Percentiles rank a stretch among this genome's conserved stretches.
phyloP scores from a whole-genome alignment of 2,329 filamentous ascomycete genomes.

The Camillea tinctor region DNA sequence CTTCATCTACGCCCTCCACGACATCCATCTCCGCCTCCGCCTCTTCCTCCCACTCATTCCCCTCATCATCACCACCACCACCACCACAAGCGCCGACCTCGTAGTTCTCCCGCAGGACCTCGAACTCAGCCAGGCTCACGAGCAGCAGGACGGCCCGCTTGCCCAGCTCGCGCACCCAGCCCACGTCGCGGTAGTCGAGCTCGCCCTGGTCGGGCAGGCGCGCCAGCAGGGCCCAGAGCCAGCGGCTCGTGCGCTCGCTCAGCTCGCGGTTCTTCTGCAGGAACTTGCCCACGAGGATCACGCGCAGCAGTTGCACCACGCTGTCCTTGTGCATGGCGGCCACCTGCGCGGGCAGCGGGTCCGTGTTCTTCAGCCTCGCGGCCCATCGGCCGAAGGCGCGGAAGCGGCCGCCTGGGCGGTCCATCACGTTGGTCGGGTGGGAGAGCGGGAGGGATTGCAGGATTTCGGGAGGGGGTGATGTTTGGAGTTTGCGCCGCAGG shows the following conservation, averaged over 20 bases:
- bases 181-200: conserved; percentile 73
- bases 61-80: conserved; percentile 24
- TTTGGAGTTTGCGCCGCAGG: conserved; percentile 63
- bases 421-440: conserved; percentile 53
- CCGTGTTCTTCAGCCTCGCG: conserved; percentile 47
- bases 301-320: conserved; percentile 63
- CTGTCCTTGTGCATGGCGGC: conserved; percentile 65
- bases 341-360: conserved; percentile 59
- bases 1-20: conserved; percentile 47
- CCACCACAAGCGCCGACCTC: conserved; percentile 33
- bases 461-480: conserved; percentile 50
- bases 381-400: conserved; percentile 53
- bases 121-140: conserved; percentile 53
- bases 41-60: conserved; percentile 18
- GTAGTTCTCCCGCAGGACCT: conserved; percentile 43
- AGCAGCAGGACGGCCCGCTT: conserved; percentile 68
- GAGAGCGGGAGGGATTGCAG: conserved; percentile 52
- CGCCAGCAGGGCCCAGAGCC: conserved; percentile 83
- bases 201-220: conserved; percentile 72
- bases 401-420: conserved; percentile 50
- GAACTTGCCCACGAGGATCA: conserved; percentile 65
- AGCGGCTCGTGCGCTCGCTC: conserved; percentile 68
- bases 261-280: conserved; percentile 59
- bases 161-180: conserved; percentile 74
- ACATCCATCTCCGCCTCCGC: conserved; percentile 36